Evolutionary conservation across 2,329 filamentous ascomycete genomes (phyloP).

Genomic region (Trichophyton mentagrophytes): DNA sequence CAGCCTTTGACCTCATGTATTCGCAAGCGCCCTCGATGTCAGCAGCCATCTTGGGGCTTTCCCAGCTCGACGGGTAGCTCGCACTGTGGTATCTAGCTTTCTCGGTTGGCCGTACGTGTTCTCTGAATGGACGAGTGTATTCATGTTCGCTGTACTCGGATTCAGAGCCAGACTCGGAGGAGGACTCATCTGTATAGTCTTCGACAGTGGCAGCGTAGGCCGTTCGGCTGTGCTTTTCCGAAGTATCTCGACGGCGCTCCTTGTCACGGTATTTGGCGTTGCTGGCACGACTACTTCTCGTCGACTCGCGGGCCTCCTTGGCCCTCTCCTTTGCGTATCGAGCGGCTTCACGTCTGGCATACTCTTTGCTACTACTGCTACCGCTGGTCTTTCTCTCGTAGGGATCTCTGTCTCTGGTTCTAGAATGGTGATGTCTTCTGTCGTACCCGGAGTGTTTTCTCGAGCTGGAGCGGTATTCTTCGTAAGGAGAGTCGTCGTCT

Average conservation of each 20-base stretch:
- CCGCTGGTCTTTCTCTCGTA: conserved; percentile 27
- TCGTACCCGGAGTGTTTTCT: conserved; percentile 30
- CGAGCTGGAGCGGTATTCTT: conserved; percentile 26
- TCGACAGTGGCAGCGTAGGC: conserved; percentile 17
- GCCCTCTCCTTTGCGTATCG: conserved; percentile 23
- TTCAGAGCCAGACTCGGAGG: conserved; percentile 16
- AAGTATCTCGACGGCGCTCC: conserved; percentile 30
- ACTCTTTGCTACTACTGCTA: conserved; percentile 14
- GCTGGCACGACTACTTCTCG: conserved; percentile 22
- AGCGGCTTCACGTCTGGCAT: conserved; percentile 7
- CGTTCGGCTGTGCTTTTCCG: conserved; percentile 26
- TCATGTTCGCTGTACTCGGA: conserved; percentile 8
- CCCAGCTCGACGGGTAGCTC: conserved; percentile 16
- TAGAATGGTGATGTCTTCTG: conserved; percentile 17
- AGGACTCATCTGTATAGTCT: conserved; percentile 20
- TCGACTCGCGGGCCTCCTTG: conserved; percentile 18
- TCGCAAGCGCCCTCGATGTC: conserved; percentile 18
- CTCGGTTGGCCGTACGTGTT: background rate
- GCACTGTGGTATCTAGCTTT: conserved; percentile 18
- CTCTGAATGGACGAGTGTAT: background rate
- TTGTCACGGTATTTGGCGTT: conserved; percentile 31
- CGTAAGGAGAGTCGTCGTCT: conserved; percentile 29
- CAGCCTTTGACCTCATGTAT: conserved; percentile 29
- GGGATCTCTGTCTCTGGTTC: conserved; percentile 22
- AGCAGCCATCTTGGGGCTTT: background rate